Percentiles rank a stretch among this genome's conserved stretches.
These are phyloP conservation scores for Fagus crenata DNA, from an alignment of 306 rosid species.

Conservation along the genomic window DNA sequence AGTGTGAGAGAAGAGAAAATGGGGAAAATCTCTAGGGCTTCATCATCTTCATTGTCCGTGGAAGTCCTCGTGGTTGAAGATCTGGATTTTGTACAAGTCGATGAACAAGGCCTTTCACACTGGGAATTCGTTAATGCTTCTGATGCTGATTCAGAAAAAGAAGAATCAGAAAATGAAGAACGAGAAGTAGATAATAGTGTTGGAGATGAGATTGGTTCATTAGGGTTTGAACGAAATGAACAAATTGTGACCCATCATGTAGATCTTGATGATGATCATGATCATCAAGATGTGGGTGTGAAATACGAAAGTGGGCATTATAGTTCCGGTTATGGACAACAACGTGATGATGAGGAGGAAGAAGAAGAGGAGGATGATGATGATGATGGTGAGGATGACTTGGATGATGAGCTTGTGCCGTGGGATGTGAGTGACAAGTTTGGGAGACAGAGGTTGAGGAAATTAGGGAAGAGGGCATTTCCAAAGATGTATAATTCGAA, in stretches of 20 bases:
- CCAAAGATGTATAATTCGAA: constrained; percentile 65
- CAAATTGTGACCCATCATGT: constrained; percentile 13
- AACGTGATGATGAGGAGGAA: background rate
- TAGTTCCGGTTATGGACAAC: background rate
- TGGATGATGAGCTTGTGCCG: constrained; percentile 89
- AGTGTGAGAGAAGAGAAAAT: background rate
- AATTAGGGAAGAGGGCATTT: constrained; percentile 77
- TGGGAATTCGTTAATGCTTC: constrained; percentile 54
- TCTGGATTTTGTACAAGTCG: constrained; percentile 26
- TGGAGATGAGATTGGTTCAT: constrained; percentile 12
- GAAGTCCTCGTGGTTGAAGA: constrained; percentile 7
- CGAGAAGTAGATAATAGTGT: background rate
- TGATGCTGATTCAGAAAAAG: constrained; percentile 32
- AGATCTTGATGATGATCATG: background rate
- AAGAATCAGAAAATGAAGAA: background rate
- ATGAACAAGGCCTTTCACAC: constrained; percentile 34
- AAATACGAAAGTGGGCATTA: background rate
- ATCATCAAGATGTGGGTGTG: background rate
- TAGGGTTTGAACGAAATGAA: constrained; percentile 16
- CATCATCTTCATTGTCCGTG: constrained; percentile 2
- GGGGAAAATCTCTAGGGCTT: background rate
- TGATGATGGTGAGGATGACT: constrained; percentile 38
- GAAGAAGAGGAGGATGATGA: constrained; percentile 25
- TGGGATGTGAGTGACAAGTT: constrained; percentile 65
- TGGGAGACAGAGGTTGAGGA: constrained; percentile 86